Percentiles rank a stretch among this genome's conserved stretches.
phyloP scores from a whole-genome alignment of 345 rosid species.

The Acer negundo region DNA sequence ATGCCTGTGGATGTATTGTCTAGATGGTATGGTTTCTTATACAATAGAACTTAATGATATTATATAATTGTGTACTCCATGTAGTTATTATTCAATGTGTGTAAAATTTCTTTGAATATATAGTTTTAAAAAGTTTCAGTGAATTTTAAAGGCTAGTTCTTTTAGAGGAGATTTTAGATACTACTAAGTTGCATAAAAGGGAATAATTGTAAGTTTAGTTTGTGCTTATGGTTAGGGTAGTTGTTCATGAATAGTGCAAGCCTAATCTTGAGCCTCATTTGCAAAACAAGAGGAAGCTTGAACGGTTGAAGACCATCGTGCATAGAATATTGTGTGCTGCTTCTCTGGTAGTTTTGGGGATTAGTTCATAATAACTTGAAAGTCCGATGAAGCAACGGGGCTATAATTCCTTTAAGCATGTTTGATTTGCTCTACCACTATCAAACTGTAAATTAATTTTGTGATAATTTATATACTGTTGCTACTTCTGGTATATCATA shows the following conservation, averaged over 20 bases:
- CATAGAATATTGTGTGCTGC: neutral
- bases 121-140: conserved; percentile 9
- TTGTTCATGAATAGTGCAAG: neutral
- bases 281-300: neutral
- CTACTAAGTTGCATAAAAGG: conserved; percentile 1
- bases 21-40: conserved; percentile 44
- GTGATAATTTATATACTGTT: neutral
- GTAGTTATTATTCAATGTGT: neutral
- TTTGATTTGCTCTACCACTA: neutral
- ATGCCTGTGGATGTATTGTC: conserved; percentile 94
- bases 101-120: neutral
- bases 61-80: neutral
- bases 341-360: neutral
- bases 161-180: neutral
- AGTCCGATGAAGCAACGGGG: neutral
- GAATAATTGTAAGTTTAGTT: neutral
- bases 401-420: neutral
- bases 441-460: neutral
- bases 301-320: neutral
- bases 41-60: neutral
- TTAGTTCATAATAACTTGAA: neutral
- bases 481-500: neutral
- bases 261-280: neutral
- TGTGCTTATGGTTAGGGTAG: neutral
- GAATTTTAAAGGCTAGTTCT: neutral